Evolutionary conservation across 495 filamentous ascomycete species (phyloP).

Genomic region (Melanomma pulvis-pyrius): DNA sequence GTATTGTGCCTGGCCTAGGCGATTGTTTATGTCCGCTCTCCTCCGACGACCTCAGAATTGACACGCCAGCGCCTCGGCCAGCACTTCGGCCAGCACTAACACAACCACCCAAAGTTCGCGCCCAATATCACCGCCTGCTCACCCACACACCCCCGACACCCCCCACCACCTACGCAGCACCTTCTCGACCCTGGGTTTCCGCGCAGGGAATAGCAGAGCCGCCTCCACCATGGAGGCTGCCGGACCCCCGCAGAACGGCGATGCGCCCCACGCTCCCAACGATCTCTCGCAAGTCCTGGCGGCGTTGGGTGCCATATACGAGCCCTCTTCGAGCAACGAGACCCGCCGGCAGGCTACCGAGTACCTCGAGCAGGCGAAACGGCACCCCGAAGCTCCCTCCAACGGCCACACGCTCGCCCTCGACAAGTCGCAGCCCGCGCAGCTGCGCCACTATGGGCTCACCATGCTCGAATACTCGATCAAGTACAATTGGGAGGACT

Average conservation of each 20-base stretch:
- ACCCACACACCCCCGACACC: not conserved
- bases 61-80: not conserved
- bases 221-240: slow-evolving; percentile 27
- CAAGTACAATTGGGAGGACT: slow-evolving; percentile 77
- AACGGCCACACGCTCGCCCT: slow-evolving; percentile 84
- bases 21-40: not conserved
- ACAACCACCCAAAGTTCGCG: not conserved
- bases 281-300: slow-evolving; percentile 66
- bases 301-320: slow-evolving; percentile 84
- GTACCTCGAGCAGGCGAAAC: slow-evolving; percentile 83
- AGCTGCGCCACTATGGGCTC: slow-evolving; percentile 91
- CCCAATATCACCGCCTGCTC: not conserved
- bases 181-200: not conserved
- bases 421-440: slow-evolving; percentile 68
- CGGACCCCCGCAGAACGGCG: slow-evolving; percentile 10
- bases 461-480: slow-evolving; percentile 87
- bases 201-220: slow-evolving; percentile 16
- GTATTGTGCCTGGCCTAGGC: not conserved
- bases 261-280: slow-evolving; percentile 1
- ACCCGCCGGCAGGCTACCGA: slow-evolving; percentile 78
- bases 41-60: not conserved
- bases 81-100: not conserved
- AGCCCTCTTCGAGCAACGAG: slow-evolving; percentile 77
- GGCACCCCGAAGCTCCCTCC: slow-evolving; percentile 71
- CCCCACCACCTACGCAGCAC: not conserved